Conservation (phyloP, 2,329 filamentous ascomycete genomes). For the Knufia fluminis region DNA sequence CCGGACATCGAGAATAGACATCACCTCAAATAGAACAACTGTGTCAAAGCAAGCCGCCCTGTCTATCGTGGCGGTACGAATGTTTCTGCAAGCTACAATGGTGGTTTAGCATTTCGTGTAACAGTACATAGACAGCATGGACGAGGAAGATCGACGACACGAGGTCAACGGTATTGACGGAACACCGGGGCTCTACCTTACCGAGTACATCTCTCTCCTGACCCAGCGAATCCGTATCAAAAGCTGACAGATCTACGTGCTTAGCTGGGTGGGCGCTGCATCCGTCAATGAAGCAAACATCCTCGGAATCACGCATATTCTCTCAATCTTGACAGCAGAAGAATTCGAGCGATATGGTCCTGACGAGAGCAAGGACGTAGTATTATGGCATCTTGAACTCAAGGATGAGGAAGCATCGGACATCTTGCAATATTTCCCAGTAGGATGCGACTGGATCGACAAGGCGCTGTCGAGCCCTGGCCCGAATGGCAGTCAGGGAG, state of each 20-base stretch:
- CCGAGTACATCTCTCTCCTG: slow-evolving; percentile 11
- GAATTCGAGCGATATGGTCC: slow-evolving; percentile 9
- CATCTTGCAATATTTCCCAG: slow-evolving; percentile 17
- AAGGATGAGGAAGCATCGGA: slow-evolving; percentile 21
- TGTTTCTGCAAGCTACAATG: background rate
- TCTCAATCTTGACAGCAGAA: slow-evolving; percentile 11
- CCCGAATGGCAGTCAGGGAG: background rate
- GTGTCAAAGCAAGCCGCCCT: background rate
- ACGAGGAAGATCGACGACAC: slow-evolving; percentile 6
- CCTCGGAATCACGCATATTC: slow-evolving; percentile 11
- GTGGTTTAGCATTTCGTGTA: background rate
- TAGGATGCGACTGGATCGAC: slow-evolving; percentile 22
- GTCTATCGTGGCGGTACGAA: background rate
- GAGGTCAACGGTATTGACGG: slow-evolving; percentile 9
- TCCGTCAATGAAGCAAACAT: slow-evolving; percentile 11
- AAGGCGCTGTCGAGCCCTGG: background rate
- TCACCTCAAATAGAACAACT: background rate
- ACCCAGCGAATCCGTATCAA: background rate
- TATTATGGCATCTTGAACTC: slow-evolving; percentile 18
- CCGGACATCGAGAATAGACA: background rate
- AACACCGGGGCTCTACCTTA: slow-evolving; percentile 15
- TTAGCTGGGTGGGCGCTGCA: slow-evolving; percentile 15
- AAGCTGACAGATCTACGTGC: background rate
- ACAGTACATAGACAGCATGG: background rate
- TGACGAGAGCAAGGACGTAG: background rate